Evolutionary conservation across 805 yeast species (phyloP).

Genomic region (Yarrowia sp.): DNA sequence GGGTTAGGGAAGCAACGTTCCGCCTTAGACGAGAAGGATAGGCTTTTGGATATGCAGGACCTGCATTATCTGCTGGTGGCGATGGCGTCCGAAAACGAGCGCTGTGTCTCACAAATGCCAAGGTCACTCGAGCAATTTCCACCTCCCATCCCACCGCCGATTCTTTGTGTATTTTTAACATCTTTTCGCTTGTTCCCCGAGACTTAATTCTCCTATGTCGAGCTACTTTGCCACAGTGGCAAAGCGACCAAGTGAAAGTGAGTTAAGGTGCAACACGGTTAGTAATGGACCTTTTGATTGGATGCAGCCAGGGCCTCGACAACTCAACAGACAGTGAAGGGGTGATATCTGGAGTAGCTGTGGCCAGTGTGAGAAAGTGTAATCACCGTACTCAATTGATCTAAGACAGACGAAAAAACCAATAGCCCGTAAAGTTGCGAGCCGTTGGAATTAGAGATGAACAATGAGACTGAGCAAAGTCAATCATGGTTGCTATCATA

Average conservation of each 20-base stretch:
- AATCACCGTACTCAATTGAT: neutral
- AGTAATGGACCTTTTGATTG: slow-evolving; percentile 16
- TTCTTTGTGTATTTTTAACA: neutral
- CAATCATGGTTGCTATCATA: neutral
- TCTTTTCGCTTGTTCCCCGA: neutral
- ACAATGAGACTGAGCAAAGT: slow-evolving; percentile 4
- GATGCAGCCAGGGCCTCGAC: neutral
- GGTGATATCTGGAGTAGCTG: no score
- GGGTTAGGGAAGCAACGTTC: slow-evolving; percentile 37
- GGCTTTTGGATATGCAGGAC: slow-evolving; percentile 24
- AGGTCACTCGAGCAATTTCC: neutral
- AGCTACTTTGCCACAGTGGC: slow-evolving; percentile 29
- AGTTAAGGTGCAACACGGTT: slow-evolving; percentile 19
- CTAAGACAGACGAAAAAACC: slow-evolving; percentile 14
- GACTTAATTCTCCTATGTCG: neutral
- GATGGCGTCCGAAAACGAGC: neutral
- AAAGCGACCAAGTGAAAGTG: slow-evolving; percentile 12
- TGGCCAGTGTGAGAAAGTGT: neutral
- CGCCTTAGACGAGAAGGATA: slow-evolving; percentile 37
- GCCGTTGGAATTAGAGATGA: slow-evolving; percentile 4
- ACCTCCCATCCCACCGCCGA: no score
- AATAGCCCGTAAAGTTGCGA: slow-evolving; percentile 12
- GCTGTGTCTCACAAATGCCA: no score
- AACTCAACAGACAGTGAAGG: neutral
- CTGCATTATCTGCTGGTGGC: slow-evolving; percentile 24